Conservation (phyloP, 2,329 filamentous ascomycete species). For the Penicillium rolfsii region DNA sequence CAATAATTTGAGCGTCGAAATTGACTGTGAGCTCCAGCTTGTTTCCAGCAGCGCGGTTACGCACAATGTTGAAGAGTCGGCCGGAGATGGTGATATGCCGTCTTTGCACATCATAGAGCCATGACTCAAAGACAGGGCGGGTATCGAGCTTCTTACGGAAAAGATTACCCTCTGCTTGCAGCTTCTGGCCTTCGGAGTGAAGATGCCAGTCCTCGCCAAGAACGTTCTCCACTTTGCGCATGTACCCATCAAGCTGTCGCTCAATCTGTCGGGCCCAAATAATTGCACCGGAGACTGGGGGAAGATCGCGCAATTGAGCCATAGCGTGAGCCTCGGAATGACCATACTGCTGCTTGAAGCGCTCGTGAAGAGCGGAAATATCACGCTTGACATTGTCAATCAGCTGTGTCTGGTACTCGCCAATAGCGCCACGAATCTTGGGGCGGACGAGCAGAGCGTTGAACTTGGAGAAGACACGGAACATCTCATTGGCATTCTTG, state of each 20-base stretch:
- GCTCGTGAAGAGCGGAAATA: conserved; percentile 88
- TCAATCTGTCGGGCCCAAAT: conserved; percentile 98
- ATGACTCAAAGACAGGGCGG: conserved; percentile 89
- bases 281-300: conserved; percentile 93
- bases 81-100: conserved; percentile 91
- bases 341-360: conserved; percentile 98
- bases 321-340: conserved; percentile 98
- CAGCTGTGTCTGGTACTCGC: conserved; percentile 96
- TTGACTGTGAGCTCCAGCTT: conserved; percentile 88
- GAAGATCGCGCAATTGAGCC: conserved; percentile 94
- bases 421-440: conserved; percentile 98
- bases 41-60: conserved; percentile 88
- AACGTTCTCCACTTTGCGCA: conserved; percentile 99
- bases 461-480: conserved; percentile 99
- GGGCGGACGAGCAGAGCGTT: conserved; percentile 97
- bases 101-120: conserved; percentile 86
- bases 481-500: conserved; percentile 99
- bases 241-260: conserved; percentile 90
- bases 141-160: conserved; percentile 98
- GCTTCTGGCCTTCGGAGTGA: conserved; percentile 91
- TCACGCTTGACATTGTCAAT: conserved; percentile 98
- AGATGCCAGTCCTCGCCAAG: conserved; percentile 92
- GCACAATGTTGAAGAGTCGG: conserved; percentile 84
- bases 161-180: conserved; percentile 85
- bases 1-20: conserved; percentile 96